Percentiles rank a stretch among this genome's conserved stretches.
Conservation (phyloP, 2,329 filamentous ascomycete species). For the Calonectria pseudoturangicola region DNA sequence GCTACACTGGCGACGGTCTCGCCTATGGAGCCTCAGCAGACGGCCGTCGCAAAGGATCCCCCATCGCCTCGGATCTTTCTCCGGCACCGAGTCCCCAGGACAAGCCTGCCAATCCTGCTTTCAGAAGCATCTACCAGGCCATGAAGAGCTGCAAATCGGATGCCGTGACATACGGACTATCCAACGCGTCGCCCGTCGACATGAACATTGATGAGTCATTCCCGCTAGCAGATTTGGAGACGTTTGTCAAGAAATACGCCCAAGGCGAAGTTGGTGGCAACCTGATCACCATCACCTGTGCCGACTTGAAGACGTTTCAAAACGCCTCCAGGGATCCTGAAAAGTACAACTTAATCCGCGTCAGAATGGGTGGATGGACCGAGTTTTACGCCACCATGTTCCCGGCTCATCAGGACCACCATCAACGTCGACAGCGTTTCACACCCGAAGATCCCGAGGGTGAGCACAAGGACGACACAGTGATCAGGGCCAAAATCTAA, state of each 20-base stretch:
- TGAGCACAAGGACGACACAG: too few relatives aligned
- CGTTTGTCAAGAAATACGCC: neutral
- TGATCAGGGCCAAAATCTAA: too few relatives aligned
- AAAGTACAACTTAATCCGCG: slow-evolving; percentile 1
- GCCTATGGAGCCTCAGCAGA: slow-evolving; percentile 5
- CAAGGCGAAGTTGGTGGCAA: neutral
- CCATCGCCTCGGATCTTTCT: slow-evolving; percentile 17
- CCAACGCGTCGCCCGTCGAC: slow-evolving; percentile 17
- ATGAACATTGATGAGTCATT: slow-evolving; percentile 4
- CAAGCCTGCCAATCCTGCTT: neutral
- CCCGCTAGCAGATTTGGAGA: neutral
- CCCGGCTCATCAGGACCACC: slow-evolving; percentile 4
- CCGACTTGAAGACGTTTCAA: neutral
- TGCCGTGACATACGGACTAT: neutral
- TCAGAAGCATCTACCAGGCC: slow-evolving; percentile 20
- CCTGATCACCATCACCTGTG: neutral
- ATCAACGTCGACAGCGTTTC: neutral
- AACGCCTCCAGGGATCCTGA: neutral
- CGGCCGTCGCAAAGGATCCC: slow-evolving; percentile 1
- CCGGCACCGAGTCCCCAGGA: neutral
- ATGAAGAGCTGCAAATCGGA: slow-evolving; percentile 7
- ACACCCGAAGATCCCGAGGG: neutral
- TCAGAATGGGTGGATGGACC: slow-evolving; percentile 15
- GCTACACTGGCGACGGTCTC: neutral
- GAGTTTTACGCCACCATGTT: slow-evolving; percentile 25